These are phyloP conservation scores for Fusarium nodosum DNA, from an alignment of 2,329 filamentous ascomycete genomes.

Conservation along the genomic window DNA sequence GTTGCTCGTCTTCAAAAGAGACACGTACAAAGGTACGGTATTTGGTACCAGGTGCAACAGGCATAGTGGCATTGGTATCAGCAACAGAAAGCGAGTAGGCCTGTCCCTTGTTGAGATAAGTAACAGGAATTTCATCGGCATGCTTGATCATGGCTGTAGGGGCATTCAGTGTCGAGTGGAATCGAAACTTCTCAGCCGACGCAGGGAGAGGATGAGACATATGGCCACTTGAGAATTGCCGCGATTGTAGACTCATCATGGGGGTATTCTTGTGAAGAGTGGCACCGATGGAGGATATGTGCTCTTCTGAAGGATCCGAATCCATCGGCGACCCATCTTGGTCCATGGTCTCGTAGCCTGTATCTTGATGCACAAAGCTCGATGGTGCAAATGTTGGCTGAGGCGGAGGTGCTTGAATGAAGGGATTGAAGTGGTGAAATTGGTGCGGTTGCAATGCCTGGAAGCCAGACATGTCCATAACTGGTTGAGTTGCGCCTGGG, in stretches of 20 bases:
- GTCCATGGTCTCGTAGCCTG: conserved; percentile 83
- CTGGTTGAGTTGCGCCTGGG: conserved; percentile 61
- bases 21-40: conserved; percentile 95
- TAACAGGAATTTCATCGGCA: conserved; percentile 92
- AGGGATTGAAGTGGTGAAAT: conserved; percentile 78
- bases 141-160: conserved; percentile 97
- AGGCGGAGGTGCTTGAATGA: conserved; percentile 71
- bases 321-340: conserved; percentile 78
- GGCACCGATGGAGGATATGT: conserved; percentile 69
- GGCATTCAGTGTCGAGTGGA: conserved; percentile 89
- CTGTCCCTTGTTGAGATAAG: conserved; percentile 97
- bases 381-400: conserved; percentile 79
- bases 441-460: conserved; percentile 72
- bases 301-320: conserved; percentile 64
- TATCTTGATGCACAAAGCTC: conserved; percentile 83
- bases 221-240: conserved; percentile 61
- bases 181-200: conserved; percentile 82
- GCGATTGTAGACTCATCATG: conserved; percentile 69
- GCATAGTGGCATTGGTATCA: conserved; percentile 77
- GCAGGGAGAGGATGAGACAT: conserved; percentile 64
- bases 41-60: conserved; percentile 71
- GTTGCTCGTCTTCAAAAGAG: conserved; percentile 96
- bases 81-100: conserved; percentile 89
- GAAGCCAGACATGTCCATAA: conserved; percentile 78
- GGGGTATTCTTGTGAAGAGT: conserved; percentile 73